Percentiles rank a stretch among this genome's conserved stretches.
Conservation (phyloP, 2,329 filamentous ascomycete genomes). For the Chrysoporthe cubensis region DNA sequence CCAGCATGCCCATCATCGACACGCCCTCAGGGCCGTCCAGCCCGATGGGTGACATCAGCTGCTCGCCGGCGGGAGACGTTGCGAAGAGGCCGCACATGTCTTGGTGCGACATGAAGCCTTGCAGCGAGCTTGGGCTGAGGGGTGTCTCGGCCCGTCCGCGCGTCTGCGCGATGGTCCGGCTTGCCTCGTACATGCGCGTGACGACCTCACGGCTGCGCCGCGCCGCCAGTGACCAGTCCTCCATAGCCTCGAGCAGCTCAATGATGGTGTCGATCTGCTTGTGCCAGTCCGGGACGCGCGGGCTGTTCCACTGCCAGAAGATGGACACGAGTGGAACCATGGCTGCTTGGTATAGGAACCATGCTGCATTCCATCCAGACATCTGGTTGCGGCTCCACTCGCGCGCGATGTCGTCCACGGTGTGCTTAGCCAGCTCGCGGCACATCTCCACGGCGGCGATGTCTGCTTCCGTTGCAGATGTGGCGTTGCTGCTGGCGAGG, state of each 20-base stretch:
- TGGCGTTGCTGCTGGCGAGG: constrained; percentile 59
- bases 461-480: constrained; percentile 62
- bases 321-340: constrained; percentile 79
- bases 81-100: constrained; percentile 23
- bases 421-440: constrained; percentile 68
- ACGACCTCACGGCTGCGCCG: constrained; percentile 67
- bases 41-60: constrained; percentile 56
- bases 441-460: constrained; percentile 70
- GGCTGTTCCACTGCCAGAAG: constrained; percentile 66
- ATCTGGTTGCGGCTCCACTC: constrained; percentile 76
- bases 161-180: constrained; percentile 41
- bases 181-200: constrained; percentile 65
- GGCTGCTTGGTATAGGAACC: constrained; percentile 79
- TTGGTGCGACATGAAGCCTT: constrained; percentile 22
- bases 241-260: constrained; percentile 65
- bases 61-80: constrained; percentile 31
- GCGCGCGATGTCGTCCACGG: constrained; percentile 72
- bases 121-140: constrained; percentile 21
- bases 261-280: constrained; percentile 62
- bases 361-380: constrained; percentile 79
- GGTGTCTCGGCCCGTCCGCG: constrained; percentile 30
- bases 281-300: constrained; percentile 55
- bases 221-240: constrained; percentile 67
- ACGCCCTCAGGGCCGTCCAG: constrained; percentile 53
- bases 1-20: constrained; percentile 57